Evolutionary conservation across 1,284 basidiomycete genomes (phyloP), one percentile per base, ranked within the genome.

Genomic region (Ganoderma leucocontextum): DNA sequence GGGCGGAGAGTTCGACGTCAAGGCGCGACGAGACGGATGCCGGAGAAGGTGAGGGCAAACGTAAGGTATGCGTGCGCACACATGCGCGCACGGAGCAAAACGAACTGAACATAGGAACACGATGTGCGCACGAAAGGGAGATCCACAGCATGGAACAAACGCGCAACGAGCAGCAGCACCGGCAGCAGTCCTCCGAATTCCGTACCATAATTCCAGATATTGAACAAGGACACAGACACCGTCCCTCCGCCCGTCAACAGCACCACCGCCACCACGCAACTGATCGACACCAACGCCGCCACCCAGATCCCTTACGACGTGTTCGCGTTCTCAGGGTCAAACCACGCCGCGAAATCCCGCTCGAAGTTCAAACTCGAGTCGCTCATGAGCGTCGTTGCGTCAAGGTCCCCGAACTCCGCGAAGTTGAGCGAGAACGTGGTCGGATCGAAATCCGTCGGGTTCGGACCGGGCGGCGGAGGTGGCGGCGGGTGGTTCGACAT

Each of bases 281-380:
- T n/a, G n/a, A n/a, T n/a, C n/a, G n/a, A n/a, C n/a, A n/a, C 49
- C 13, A 8, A 10, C 10, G 52, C 38, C 33, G 59, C 35, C 49
- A 25, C 42, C 35, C 38, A 58, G 15, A 10, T 17, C 49, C 4
- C 29, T 22, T 10, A 35, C 8, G 53, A 33, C 67, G 64, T 67
- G 19, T 64, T 9, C 38, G 68, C 64, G 57, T 62, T 71, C 63
- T 75, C 75, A 15, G 74, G 84, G 75, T 87, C 87, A 73, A 91
- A 90, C 89, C 89, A 91, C 72, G 89, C 87, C 62, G 87, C 86
- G 77, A 91, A 91, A 73, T 90, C 89, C 73, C 87, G 81, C 77
- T 91, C 89, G 71, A 90, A 90, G 74, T 89, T 86, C 75, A 90
- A 78, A 63, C 85, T 83, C 2, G 82, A 82, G 25, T 71, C 68